Evolutionary conservation across 2,329 filamentous ascomycete species (phyloP), one percentile per base, ranked within the genome.

Genomic region (Elsinoe necatrix): DNA sequence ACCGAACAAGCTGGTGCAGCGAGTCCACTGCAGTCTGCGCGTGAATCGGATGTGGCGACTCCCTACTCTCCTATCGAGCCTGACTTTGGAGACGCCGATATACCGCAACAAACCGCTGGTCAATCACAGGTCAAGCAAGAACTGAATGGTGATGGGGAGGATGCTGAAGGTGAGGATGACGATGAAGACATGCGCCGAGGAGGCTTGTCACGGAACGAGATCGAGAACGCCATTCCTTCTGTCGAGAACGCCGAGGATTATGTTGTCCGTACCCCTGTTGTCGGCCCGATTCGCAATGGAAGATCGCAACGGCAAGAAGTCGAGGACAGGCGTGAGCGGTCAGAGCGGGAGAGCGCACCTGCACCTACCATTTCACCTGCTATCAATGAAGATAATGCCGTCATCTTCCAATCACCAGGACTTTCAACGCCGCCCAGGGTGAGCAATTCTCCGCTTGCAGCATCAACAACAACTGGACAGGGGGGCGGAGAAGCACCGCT

Each of bases 331-430:
- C 25, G 16, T 11, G 25, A 35, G 16, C 45, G 45, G 34, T 50
- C 45, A 31, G 25, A 31, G n/a, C 45, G 45, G n/a, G 45, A 50
- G 45, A 50, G 45, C 25, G 45, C 45, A 21, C 43, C 43, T 27
- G 43, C 25, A 20, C 45, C 45, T 9, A 16, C 14, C 7, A 12
- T 25, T 31, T 18, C 45, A n/a, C 45, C 12, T 9, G 41, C 21
- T 3, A 4, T 37, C 25, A 35, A 35, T 21, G 18, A 50, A 34
- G 23, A 50, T 6, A 21, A 31, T 21, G 7, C 16, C 7, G 21
- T 20, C 20, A 25, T 25, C 9, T 25, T 34, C 16, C 45, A 50
- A 21, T 50, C 45, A 25, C 21, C 45, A 7, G 41, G 20, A 6
- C 34, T 4, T 12, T 37, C 34, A n/a, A 37, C 34, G 34, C 34